Conservation (phyloP, 2,329 filamentous ascomycete species). For the Botrytis elliptica region DNA sequence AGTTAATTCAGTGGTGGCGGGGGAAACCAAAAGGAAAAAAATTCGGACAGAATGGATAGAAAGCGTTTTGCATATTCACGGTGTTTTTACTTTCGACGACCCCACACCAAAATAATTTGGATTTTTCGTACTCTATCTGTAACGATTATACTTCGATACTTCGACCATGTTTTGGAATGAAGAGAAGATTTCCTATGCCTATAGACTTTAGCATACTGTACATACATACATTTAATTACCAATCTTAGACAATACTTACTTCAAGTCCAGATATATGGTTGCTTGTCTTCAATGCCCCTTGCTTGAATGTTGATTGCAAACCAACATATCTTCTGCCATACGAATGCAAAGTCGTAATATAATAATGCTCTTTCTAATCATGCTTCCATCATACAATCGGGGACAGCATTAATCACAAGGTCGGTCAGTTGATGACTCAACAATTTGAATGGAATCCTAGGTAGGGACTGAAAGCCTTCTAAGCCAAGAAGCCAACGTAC, state of each 20-base stretch:
- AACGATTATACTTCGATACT: neutral
- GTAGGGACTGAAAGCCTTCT: neutral
- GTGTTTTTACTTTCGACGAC: neutral
- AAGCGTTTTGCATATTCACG: neutral
- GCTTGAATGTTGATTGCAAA: neutral
- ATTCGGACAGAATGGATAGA: neutral
- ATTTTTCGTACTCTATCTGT: neutral
- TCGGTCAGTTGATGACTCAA: no score
- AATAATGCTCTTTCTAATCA: no score
- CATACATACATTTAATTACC: neutral
- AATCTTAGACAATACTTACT: neutral
- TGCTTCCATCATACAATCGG: no score
- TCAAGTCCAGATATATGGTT: neutral
- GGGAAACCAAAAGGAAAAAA: neutral
- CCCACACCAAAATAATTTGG: neutral
- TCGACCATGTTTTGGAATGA: neutral
- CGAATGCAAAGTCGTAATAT: no score
- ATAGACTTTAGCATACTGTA: neutral
- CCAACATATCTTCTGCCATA: neutral
- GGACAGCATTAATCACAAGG: no score
- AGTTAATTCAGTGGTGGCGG: neutral
- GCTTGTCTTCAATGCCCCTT: neutral
- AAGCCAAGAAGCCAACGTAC: neutral
- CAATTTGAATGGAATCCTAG: neutral
- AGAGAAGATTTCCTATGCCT: neutral